Evolutionary conservation across 129 eudicot species (phyloP), one percentile per base, ranked within the genome.

Genomic region (Centaurea solstitialis): DNA sequence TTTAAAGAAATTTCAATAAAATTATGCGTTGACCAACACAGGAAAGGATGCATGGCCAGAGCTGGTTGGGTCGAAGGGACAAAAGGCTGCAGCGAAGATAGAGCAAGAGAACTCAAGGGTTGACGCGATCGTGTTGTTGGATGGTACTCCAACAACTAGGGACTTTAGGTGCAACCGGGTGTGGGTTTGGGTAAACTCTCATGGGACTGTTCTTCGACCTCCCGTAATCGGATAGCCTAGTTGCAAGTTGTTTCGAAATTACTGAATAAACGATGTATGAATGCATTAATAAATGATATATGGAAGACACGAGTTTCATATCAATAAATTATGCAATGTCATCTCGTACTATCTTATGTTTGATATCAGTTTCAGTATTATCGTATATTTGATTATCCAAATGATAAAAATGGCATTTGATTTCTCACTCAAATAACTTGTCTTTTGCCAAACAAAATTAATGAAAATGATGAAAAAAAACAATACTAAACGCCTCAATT

Each of bases 1-100:
- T 23, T 67, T 57, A 59, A 70, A 17, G 38, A 20, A 30, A 30
- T 24, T 15, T 73, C 24, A 57, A 43, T 13, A 24, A 41, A 64
- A 22, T 40, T 72, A 15, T 74, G 66, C 13, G 17, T 22, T 45
- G 35, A 35, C 5, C 72, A 73, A 21, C 43, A 57, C 59, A 84
- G 88, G 93, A 21, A 89, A 89, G 79, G 80, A 50, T 68, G 79
- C 76, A 68, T 89, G 89, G 91, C 91, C 94, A 24, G 91, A 90
- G 89, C 57, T 90, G 61, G 94, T 90, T 8, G 83, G 89, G 7
- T 17, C 1, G 22, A 65, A 43, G 0, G 91, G 93, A 35, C 68
- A 70, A 17, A 79, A 11, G 0, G 93, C 89, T 0, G 91, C 75
- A 1, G 33, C 17, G 22, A 82, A 15, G n/a, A 84, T 88, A n/a